phyloP scores from a whole-genome alignment of 805 yeast genomes.

The Monosporozyma aquatica region DNA sequence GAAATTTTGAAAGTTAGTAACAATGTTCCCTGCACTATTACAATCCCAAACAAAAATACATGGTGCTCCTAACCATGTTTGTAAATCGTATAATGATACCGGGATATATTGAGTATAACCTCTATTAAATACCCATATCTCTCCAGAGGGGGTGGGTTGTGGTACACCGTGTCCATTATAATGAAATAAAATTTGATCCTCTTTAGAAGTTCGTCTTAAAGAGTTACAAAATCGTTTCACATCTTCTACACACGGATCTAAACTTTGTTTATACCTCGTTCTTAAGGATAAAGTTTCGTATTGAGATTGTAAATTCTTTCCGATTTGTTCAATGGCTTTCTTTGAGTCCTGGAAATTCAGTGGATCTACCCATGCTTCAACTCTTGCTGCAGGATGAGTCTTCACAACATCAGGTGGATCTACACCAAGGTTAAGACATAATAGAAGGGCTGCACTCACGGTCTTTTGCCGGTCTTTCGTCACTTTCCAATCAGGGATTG shows the following conservation, averaged over 20 bases:
- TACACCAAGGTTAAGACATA: slow-evolving; percentile 87
- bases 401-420: slow-evolving; percentile 95
- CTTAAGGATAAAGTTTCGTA: slow-evolving; percentile 83
- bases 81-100: slow-evolving; percentile 86
- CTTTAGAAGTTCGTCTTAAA: slow-evolving; percentile 81
- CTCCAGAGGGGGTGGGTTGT: slow-evolving; percentile 91
- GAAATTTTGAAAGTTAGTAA: slow-evolving; percentile 78
- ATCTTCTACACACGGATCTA: slow-evolving; percentile 95
- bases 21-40: slow-evolving; percentile 87
- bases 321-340: slow-evolving; percentile 85
- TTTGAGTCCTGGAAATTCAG: slow-evolving; percentile 70
- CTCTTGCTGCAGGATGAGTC: slow-evolving; percentile 84
- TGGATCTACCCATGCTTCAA: slow-evolving; percentile 94
- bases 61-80: slow-evolving; percentile 97
- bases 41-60: slow-evolving; percentile 93
- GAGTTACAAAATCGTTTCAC: slow-evolving; percentile 86
- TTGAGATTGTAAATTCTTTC: slow-evolving; percentile 77
- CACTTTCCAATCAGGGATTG: slow-evolving; percentile 82
- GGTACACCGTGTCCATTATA: slow-evolving; percentile 99
- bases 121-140: slow-evolving; percentile 95
- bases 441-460: slow-evolving; percentile 81
- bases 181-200: slow-evolving; percentile 86
- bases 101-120: slow-evolving; percentile 98
- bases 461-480: slow-evolving; percentile 88
- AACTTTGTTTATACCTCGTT: slow-evolving; percentile 79